These are phyloP conservation scores for Dionaea muscipula DNA, from an alignment of 179 eudicot genomes.

Conservation along the genomic window DNA sequence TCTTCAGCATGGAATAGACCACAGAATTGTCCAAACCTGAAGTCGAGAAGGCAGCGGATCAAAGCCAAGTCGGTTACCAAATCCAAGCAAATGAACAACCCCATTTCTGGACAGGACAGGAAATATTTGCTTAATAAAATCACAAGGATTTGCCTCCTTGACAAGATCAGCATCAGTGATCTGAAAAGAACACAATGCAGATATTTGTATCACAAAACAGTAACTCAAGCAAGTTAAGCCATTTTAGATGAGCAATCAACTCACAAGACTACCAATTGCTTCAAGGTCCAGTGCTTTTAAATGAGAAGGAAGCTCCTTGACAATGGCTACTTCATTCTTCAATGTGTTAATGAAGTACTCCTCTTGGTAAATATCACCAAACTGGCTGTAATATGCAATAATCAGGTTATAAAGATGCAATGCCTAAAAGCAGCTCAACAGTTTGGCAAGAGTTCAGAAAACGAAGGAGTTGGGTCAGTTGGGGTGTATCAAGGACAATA, in stretches of 20 bases:
- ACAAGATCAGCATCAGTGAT: conserved; percentile 77
- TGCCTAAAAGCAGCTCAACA: too few relatives aligned
- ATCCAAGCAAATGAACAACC: conserved; percentile 82
- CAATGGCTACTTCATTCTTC: conserved; percentile 53
- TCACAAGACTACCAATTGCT: conserved; percentile 78
- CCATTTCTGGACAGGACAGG: conserved; percentile 55
- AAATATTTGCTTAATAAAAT: conserved; percentile 46
- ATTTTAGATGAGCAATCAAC: conserved; percentile 16
- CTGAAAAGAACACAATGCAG: conserved; percentile 25
- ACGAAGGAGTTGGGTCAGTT: too few relatives aligned
- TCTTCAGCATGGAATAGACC: too few relatives aligned
- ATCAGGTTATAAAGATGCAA: not conserved
- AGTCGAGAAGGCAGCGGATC: conserved; percentile 67
- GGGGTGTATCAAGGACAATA: too few relatives aligned
- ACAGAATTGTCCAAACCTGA: conserved; percentile 42
- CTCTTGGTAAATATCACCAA: conserved; percentile 82
- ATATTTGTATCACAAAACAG: conserved; percentile 1
- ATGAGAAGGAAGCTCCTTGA: conserved; percentile 65
- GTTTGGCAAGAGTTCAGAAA: too few relatives aligned
- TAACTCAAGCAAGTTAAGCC: not conserved
- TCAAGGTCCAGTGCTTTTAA: conserved; percentile 53
- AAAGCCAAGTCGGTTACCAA: conserved; percentile 83
- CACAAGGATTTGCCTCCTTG: conserved; percentile 68
- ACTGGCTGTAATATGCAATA: conserved; percentile 50
- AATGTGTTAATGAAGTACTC: conserved; percentile 51